A percentile compares a stretch with the other conserved stretches of the same genome.
phyloP scores from a whole-genome alignment of 78 protist species.

The Guillardia theta region DNA sequence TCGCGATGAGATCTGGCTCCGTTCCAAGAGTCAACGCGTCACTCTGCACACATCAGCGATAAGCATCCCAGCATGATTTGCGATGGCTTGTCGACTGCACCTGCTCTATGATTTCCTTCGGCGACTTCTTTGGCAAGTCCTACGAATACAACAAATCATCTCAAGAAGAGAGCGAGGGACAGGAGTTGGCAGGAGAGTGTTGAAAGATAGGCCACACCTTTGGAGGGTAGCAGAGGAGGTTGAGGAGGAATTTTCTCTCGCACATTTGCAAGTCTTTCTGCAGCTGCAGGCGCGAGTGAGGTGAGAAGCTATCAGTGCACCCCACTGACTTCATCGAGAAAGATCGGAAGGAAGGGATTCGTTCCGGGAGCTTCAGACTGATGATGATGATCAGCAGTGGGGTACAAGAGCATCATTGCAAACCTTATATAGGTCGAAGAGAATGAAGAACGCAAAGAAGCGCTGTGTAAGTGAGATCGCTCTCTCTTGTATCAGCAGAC shows the following conservation, averaged over 20 bases:
- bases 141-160: neutral
- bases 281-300: neutral
- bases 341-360: constrained; percentile 39
- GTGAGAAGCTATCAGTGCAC: neutral
- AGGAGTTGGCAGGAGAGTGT: too few relatives aligned
- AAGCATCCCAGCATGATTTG: neutral
- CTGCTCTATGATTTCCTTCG: neutral
- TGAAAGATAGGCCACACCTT: too few relatives aligned
- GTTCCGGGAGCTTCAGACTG: constrained; percentile 20
- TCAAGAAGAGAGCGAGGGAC: neutral
- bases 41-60: neutral
- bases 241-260: neutral
- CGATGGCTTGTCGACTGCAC: too few relatives aligned
- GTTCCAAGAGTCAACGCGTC: neutral
- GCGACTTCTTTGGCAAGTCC: neutral
- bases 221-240: constrained; percentile 30
- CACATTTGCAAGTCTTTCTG: neutral
- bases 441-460: neutral
- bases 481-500: neutral
- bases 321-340: neutral
- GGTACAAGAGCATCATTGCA: too few relatives aligned
- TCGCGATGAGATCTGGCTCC: neutral
- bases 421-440: constrained; percentile 40
- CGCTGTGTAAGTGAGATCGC: neutral
- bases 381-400: too few relatives aligned